These are phyloP conservation scores for Petunia axillaris DNA, from an alignment of 257 asterid species.

Conservation along the genomic window DNA sequence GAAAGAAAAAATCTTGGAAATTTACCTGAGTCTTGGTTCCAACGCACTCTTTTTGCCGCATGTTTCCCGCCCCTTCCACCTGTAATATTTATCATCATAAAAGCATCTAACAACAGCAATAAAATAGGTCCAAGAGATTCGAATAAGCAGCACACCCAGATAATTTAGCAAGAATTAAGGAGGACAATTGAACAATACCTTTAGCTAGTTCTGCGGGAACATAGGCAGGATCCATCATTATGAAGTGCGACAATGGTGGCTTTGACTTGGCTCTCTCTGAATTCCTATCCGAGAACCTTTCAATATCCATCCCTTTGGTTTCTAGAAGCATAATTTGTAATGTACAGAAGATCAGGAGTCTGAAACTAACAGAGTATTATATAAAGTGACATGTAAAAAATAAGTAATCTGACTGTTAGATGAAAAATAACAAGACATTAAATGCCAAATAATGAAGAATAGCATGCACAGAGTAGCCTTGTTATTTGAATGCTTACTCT, in stretches of 20 bases:
- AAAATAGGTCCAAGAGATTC: conserved; percentile 13
- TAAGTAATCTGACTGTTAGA: not conserved
- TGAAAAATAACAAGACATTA: conserved; percentile 10
- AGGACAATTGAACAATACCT: conserved; percentile 37
- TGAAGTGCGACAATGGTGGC: conserved; percentile 51
- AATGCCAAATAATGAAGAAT: conserved; percentile 14
- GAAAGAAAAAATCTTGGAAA: conserved; percentile 12
- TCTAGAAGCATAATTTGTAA: conserved; percentile 39
- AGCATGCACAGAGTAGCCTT: not conserved
- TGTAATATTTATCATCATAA: conserved; percentile 32
- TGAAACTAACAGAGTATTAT: not conserved
- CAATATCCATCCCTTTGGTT: conserved; percentile 50
- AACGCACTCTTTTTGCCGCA: conserved; percentile 49
- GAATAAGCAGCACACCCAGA: not conserved
- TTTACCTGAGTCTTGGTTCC: conserved; percentile 59
- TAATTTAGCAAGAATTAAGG: conserved; percentile 5
- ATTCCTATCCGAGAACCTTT: conserved; percentile 55
- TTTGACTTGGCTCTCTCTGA: conserved; percentile 32
- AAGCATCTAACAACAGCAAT: conserved; percentile 16
- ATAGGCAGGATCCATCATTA: conserved; percentile 48
- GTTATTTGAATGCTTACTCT: conserved; percentile 38
- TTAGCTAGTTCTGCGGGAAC: conserved; percentile 72
- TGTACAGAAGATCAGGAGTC: conserved; percentile 15
- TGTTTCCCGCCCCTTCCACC: conserved; percentile 46
- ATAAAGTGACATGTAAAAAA: not conserved